A percentile compares a stretch with the other conserved stretches of the same genome.
Conservation (phyloP, 306 rosid genomes). For the Quercus dentata region DNA sequence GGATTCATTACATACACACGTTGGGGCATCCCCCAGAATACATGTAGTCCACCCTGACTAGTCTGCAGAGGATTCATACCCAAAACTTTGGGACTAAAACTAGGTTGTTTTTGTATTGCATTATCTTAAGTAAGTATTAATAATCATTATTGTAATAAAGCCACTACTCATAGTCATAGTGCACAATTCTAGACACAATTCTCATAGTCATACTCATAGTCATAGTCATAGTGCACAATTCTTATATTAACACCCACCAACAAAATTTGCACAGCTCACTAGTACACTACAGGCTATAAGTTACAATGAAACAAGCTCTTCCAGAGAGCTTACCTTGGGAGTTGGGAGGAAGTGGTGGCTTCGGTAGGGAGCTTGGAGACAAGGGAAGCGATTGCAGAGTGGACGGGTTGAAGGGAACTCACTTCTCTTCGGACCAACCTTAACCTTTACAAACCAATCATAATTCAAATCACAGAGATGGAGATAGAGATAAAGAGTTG, state of each 20-base stretch:
- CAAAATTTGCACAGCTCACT: neutral
- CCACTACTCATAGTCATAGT: neutral
- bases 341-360: constrained; percentile 25
- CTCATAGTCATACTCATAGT: too few species aligned
- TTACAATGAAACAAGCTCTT: neutral
- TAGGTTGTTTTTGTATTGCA: too few species aligned
- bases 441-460: constrained; percentile 15
- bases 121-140: neutral
- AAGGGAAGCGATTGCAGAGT: constrained; percentile 46
- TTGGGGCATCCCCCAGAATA: too few species aligned
- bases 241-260: neutral
- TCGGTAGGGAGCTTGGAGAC: too few species aligned
- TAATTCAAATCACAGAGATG: neutral
- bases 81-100: too few species aligned
- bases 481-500: neutral
- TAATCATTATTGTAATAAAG: neutral
- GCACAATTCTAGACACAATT: neutral
- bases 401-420: constrained; percentile 43
- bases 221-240: neutral
- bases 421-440: constrained; percentile 47
- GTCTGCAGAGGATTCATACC: too few species aligned
- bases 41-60: too few species aligned
- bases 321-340: constrained; percentile 26
- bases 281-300: too few species aligned
- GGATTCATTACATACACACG: too few species aligned